A percentile compares a stretch with the other conserved stretches of the same genome.
Evolutionary conservation across 495 filamentous ascomycete species (phyloP).

Genomic region (Hypoxylon lienhwacheense): DNA sequence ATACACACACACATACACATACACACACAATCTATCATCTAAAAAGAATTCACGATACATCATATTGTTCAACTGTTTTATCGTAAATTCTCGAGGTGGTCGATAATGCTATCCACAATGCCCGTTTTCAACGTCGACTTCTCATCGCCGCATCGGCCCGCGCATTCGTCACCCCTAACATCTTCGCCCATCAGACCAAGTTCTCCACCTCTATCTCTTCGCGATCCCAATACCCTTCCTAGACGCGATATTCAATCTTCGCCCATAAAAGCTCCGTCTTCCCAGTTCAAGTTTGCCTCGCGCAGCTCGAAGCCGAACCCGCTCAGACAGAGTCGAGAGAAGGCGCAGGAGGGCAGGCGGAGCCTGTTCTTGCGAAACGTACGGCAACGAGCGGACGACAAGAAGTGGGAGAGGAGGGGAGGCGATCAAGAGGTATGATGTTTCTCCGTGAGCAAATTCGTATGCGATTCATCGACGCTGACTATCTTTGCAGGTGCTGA

Average conservation of each 20-base stretch:
- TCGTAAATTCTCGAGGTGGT: not conserved
- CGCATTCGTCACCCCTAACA: constrained; percentile 39
- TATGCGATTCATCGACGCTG: constrained; percentile 3
- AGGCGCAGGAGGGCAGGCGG: constrained; percentile 57
- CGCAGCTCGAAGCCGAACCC: constrained; percentile 44
- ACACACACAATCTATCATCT: too few species aligned
- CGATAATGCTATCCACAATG: constrained; percentile 42
- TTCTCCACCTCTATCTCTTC: constrained; percentile 36
- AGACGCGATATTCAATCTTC: constrained; percentile 42
- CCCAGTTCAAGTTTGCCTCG: constrained; percentile 39
- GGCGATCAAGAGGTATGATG: constrained; percentile 73
- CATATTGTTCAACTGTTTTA: not conserved
- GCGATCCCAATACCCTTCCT: constrained; percentile 31
- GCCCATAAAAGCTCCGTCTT: constrained; percentile 32
- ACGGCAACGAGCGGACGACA: constrained; percentile 68
- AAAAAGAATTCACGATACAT: not conserved
- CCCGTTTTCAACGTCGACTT: constrained; percentile 37
- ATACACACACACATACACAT: too few species aligned
- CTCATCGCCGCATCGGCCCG: constrained; percentile 39
- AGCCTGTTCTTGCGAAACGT: constrained; percentile 77
- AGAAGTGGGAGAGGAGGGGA: constrained; percentile 63
- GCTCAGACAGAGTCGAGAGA: constrained; percentile 44
- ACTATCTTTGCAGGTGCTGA: constrained; percentile 47
- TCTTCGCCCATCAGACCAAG: constrained; percentile 40
- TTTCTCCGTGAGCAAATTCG: not conserved